Base-by-base conservation (phyloP, 257 asterid genomes). In the Coffea eugenioides region DNA sequence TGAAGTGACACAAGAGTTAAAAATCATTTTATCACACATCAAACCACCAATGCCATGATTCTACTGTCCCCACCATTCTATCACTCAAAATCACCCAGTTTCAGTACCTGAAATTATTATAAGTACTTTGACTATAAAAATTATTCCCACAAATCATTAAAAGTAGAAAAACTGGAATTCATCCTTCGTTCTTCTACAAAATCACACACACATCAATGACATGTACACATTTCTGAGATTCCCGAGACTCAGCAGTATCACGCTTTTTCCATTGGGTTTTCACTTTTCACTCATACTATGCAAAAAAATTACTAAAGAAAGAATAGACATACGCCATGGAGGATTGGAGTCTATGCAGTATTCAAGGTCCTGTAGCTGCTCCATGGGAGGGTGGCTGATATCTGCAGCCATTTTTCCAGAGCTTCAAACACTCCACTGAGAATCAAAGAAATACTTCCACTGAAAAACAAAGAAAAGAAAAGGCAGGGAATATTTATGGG, bases 331-430 rank as follows among this genome's bases (percentile, higher is more conserved):
- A 94, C 97, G 88, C 98, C 98, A 94, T 73, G 98, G 97, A 48
- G 98, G 98, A 79, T 94, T 94, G 69, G 98, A 94, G 88, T 94
- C 98, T 88, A 94, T 94, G 96, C 98, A 94, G 81, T 92, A 94
- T 74, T 94, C 97, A 71, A 94, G 96, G 97, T 94, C 98, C 75
- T 92, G 97, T 57, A 94, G 97, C 86, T 94, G 98, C 18, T 94
- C 98, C 98, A 92, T 94, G 82, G 98, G 98, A 71, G 86, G 94
- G 85, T 94, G 98, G 25, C 86, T 80, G 75, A 92, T 94, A 82
- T 94, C 97, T 68, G 92, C 94, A 90, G 89, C 80, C 85, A 85
- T 85, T 85, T 66, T 77, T 69, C 48, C 43, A 74, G 79, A 39
- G 56, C 61, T 51, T n/a, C 83, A 80, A 43, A 80, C 51, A 43